These are phyloP conservation scores for Marasmius sp. DNA, from an alignment of 1,284 basidiomycete species.

Conservation along the genomic window DNA sequence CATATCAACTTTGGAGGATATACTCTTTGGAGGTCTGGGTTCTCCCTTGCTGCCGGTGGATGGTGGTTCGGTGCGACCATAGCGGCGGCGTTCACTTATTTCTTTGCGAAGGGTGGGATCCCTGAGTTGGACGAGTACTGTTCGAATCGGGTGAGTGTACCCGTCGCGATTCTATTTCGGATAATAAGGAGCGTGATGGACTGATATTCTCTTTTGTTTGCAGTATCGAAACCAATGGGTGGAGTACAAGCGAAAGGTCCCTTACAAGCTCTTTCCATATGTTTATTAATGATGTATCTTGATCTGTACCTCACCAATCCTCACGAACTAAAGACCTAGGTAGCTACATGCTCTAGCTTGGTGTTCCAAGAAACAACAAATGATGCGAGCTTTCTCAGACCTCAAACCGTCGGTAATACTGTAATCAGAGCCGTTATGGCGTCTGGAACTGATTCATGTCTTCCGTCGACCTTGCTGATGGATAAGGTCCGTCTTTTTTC, in stretches of 20 bases:
- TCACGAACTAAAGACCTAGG: too few relatives aligned
- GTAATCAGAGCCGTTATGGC: too few relatives aligned
- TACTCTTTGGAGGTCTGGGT: conserved; percentile 20
- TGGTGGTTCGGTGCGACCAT: background rate
- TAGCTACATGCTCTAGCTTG: too few relatives aligned
- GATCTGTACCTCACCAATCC: too few relatives aligned
- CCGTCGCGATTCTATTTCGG: background rate
- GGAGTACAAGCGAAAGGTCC: conserved; percentile 18
- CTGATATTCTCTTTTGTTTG: background rate
- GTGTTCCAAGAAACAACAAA: too few relatives aligned
- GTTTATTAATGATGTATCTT: conserved; percentile 6
- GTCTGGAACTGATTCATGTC: too few relatives aligned
- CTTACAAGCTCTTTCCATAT: conserved; percentile 19
- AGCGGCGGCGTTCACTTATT: background rate
- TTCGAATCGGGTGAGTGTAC: conserved; percentile 2
- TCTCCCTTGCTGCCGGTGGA: conserved; percentile 14
- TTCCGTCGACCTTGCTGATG: too few relatives aligned
- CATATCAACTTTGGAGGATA: conserved; percentile 24
- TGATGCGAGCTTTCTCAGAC: too few relatives aligned
- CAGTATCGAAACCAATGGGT: conserved; percentile 19
- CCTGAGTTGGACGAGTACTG: conserved; percentile 10
- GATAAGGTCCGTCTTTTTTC: too few relatives aligned
- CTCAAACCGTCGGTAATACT: too few relatives aligned
- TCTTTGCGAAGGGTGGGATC: conserved; percentile 6
- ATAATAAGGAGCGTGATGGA: background rate